Conservation (phyloP, 1,139 yeast species). For the Arxiozyma slooffiae region DNA sequence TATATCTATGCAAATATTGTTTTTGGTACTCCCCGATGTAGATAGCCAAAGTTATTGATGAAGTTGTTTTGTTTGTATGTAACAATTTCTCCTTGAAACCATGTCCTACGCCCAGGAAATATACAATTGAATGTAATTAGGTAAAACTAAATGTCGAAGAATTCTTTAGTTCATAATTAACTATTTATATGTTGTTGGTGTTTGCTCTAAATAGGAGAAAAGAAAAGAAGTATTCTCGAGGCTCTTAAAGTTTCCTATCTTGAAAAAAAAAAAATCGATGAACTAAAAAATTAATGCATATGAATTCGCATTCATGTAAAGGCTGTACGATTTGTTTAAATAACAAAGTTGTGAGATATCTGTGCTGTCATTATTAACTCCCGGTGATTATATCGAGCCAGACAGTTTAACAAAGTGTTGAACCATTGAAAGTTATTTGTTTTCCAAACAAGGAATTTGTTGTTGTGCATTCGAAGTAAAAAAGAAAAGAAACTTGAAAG, state of each 20-base stretch:
- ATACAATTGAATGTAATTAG: too few species aligned
- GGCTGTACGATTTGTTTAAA: too few species aligned
- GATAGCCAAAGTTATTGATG: too few species aligned
- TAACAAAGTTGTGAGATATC: too few species aligned
- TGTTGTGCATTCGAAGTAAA: too few species aligned
- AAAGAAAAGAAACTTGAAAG: background rate
- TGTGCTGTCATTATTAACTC: background rate
- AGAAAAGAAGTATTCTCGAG: background rate
- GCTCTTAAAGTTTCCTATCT: conserved; percentile 8
- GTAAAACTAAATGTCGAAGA: too few species aligned
- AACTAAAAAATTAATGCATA: too few species aligned
- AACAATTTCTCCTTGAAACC: too few species aligned
- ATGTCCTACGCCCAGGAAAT: background rate
- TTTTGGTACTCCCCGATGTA: background rate
- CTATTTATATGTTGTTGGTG: too few species aligned
- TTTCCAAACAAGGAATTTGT: background rate
- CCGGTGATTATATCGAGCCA: background rate
- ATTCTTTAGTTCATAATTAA: too few species aligned
- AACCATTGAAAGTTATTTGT: background rate
- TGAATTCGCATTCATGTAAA: too few species aligned
- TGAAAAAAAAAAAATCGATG: background rate
- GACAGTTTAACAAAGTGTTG: background rate
- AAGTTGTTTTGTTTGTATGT: background rate
- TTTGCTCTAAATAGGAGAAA: background rate
- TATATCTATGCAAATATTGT: background rate